Evolutionary conservation across 1,139 yeast species (phyloP).

Genomic region (Candida pseudoviswanathii): DNA sequence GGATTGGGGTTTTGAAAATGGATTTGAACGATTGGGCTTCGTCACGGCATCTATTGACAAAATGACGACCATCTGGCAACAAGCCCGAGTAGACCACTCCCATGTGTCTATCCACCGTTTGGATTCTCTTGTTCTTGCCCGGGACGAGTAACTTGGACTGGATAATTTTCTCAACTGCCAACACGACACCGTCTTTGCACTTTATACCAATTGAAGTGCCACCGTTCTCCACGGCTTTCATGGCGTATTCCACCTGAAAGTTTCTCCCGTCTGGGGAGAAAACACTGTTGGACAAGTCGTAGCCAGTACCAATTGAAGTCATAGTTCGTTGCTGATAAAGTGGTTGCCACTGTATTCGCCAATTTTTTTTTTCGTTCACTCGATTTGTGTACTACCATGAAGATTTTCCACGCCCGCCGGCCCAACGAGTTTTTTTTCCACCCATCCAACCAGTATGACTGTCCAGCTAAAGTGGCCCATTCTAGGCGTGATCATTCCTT

Average conservation of each 20-base stretch:
- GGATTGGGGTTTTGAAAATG: conserved; percentile 73
- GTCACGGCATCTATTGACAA: conserved; percentile 89
- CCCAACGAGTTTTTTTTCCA: too few relatives aligned
- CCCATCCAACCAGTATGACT: too few relatives aligned
- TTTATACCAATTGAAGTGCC: conserved; percentile 94
- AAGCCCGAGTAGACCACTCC: conserved; percentile 96
- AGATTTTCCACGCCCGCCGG: too few relatives aligned
- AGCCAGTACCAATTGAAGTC: conserved; percentile 96
- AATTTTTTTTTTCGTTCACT: conserved; percentile 4
- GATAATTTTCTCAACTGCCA: conserved; percentile 94
- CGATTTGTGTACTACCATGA: too few relatives aligned
- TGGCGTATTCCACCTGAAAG: conserved; percentile 97
- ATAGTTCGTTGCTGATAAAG: conserved; percentile 12
- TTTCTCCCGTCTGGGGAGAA: conserved; percentile 90
- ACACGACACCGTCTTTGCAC: conserved; percentile 88
- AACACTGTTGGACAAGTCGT: conserved; percentile 93
- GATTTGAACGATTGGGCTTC: conserved; percentile 84
- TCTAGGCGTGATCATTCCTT: conserved; percentile 51
- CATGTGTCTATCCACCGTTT: conserved; percentile 88
- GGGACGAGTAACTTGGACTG: conserved; percentile 88
- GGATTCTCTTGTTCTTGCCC: conserved; percentile 85
- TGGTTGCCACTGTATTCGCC: conserved; percentile 17
- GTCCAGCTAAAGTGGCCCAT: conserved; percentile 55
- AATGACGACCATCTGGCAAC: conserved; percentile 94
- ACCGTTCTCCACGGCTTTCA: conserved; percentile 96